These are phyloP conservation scores for Suillus lakei DNA, from an alignment of 768 basidiomycete genomes.

Conservation along the genomic window DNA sequence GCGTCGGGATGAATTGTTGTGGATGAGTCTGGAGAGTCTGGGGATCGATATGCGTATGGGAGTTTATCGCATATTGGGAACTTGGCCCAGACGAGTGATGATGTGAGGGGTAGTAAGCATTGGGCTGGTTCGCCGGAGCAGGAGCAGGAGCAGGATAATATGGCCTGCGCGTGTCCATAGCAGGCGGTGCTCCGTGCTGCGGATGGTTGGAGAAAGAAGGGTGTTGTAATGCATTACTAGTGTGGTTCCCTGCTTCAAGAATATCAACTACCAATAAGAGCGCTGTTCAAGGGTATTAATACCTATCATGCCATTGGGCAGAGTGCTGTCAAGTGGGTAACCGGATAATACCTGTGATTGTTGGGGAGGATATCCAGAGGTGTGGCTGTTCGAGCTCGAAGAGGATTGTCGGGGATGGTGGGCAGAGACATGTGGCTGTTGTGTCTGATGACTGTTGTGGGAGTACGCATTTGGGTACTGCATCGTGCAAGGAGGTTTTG, in stretches of 20 bases:
- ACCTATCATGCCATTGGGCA: slow-evolving; percentile 32
- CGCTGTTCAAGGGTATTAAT: background rate
- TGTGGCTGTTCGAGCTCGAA: slow-evolving; percentile 25
- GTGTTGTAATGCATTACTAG: slow-evolving; percentile 17
- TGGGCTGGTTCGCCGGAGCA: background rate
- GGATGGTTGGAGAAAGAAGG: slow-evolving; percentile 27
- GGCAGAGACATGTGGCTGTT: slow-evolving; percentile 21
- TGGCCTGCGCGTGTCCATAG: slow-evolving; percentile 26
- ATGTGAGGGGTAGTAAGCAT: slow-evolving; percentile 23
- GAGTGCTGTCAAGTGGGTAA: slow-evolving; percentile 30
- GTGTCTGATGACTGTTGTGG: slow-evolving; percentile 15
- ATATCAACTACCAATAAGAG: slow-evolving; percentile 11
- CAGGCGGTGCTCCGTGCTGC: slow-evolving; percentile 18
- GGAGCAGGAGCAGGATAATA: slow-evolving; percentile 15
- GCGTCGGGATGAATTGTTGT: slow-evolving; percentile 52
- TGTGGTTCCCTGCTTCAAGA: slow-evolving; percentile 27
- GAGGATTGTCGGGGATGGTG: slow-evolving; percentile 21
- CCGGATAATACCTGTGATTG: slow-evolving; percentile 27
- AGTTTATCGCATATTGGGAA: background rate
- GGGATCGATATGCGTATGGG: slow-evolving; percentile 20
- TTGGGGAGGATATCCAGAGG: slow-evolving; percentile 27
- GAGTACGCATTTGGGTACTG: slow-evolving; percentile 32
- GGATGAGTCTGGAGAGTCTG: slow-evolving; percentile 24
- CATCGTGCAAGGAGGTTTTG: slow-evolving; percentile 22
- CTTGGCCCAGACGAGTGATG: background rate